A percentile compares a stretch with the other conserved stretches of the same genome.
Conservation (phyloP, 345 rosid genomes). For the Eucalyptus shirleyi region DNA sequence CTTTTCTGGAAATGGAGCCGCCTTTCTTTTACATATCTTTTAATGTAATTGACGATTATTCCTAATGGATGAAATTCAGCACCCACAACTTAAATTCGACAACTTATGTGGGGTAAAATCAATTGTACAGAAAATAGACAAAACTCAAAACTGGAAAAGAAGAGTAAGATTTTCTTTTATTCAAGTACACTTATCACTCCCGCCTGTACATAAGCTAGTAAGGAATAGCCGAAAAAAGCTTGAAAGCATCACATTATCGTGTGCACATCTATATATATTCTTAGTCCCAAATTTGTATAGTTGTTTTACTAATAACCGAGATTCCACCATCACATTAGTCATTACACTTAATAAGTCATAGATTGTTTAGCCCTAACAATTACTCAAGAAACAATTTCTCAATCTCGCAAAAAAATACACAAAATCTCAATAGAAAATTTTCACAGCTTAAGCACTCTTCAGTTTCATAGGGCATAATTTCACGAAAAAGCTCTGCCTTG, state of each 20-base stretch:
- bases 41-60: accelerated
- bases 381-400: accelerated
- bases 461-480: too few relatives aligned
- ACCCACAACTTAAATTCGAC: not conserved
- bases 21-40: too few relatives aligned
- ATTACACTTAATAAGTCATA: too few relatives aligned
- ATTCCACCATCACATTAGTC: too few relatives aligned
- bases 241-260: too few relatives aligned
- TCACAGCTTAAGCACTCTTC: too few relatives aligned
- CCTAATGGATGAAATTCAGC: not conserved
- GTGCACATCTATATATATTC: accelerated
- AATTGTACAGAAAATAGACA: not conserved
- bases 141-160: not conserved
- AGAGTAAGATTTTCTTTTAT: too few relatives aligned
- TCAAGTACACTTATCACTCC: not conserved
- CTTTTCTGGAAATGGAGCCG: not conserved
- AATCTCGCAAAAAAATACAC: too few relatives aligned
- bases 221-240: not conserved
- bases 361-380: accelerated
- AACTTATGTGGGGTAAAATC: accelerated
- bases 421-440: too few relatives aligned
- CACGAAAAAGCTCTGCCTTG: too few relatives aligned
- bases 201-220: not conserved
- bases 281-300: too few relatives aligned
- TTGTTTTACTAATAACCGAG: too few relatives aligned